Evolutionary conservation across 768 basidiomycete genomes (phyloP).

Genomic region (Gloeophyllum trabeum): DNA sequence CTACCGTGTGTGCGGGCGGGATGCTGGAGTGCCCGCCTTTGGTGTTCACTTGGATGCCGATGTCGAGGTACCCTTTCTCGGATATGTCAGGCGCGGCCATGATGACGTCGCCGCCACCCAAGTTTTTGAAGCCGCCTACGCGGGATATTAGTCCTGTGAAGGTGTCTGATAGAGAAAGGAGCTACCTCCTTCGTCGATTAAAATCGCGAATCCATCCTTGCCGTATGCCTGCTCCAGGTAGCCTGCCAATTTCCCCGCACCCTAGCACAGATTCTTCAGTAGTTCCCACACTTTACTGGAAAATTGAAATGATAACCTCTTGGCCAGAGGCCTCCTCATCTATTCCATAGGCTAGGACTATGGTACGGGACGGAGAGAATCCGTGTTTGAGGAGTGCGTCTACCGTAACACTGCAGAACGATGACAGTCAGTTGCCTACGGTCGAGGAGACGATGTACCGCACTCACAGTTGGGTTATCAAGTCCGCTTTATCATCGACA

Average conservation of each 20-base stretch:
- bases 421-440: too few relatives aligned
- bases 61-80: constrained; percentile 65
- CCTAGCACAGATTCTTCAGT: too few relatives aligned
- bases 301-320: constrained; percentile 16
- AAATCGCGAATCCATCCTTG: constrained; percentile 55
- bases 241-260: constrained; percentile 36
- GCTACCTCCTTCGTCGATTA: constrained; percentile 84
- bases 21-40: constrained; percentile 82
- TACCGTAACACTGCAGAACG: constrained; percentile 32
- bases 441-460: too few relatives aligned
- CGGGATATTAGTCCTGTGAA: too few relatives aligned
- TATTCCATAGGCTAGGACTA: constrained; percentile 28
- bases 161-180: too few relatives aligned
- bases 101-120: constrained; percentile 35
- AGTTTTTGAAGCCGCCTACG: constrained; percentile 42
- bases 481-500: constrained; percentile 65
- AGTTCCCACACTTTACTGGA: too few relatives aligned
- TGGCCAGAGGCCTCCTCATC: constrained; percentile 26
- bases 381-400: constrained; percentile 54
- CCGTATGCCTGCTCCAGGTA: constrained; percentile 56
- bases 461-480: constrained; percentile 58
- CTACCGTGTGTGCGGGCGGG: constrained; percentile 71
- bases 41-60: constrained; percentile 48
- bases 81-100: constrained; percentile 55
- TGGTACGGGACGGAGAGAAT: constrained; percentile 52